Evolutionary conservation across 1,139 yeast genomes (phyloP).

Genomic region (Candida glucosophila): DNA sequence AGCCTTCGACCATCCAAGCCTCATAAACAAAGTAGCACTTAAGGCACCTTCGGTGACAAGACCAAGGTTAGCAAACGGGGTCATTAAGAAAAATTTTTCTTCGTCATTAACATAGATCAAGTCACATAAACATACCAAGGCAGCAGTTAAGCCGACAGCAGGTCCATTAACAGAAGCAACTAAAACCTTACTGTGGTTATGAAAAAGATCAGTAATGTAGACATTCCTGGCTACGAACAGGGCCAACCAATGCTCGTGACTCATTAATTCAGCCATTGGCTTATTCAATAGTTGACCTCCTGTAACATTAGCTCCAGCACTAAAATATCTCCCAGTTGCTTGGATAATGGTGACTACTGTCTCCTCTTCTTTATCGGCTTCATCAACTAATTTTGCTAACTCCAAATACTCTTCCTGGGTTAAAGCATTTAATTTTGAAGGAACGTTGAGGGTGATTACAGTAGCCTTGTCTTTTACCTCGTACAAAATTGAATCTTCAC

Average conservation of each 20-base stretch:
- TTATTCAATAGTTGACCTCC: slow-evolving; percentile 17
- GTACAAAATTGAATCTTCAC: too few species aligned
- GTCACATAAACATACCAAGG: slow-evolving; percentile 69
- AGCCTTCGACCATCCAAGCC: slow-evolving; percentile 70
- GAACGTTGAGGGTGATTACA: slow-evolving; percentile 61
- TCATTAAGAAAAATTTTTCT: slow-evolving; percentile 46
- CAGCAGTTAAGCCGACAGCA: slow-evolving; percentile 72
- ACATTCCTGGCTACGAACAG: slow-evolving; percentile 64
- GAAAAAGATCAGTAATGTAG: slow-evolving; percentile 59
- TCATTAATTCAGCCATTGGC: slow-evolving; percentile 22
- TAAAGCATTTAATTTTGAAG: slow-evolving; percentile 59
- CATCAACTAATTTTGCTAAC: slow-evolving; percentile 51
- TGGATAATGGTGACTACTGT: slow-evolving; percentile 63
- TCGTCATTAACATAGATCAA: slow-evolving; percentile 63
- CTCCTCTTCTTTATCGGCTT: slow-evolving; percentile 59
- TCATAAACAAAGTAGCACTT: slow-evolving; percentile 55
- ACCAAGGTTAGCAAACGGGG: slow-evolving; percentile 81
- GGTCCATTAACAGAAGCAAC: slow-evolving; percentile 83
- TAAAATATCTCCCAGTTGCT: slow-evolving; percentile 68
- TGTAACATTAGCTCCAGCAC: slow-evolving; percentile 76
- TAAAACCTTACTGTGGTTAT: slow-evolving; percentile 64
- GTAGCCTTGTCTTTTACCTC: slow-evolving; percentile 49
- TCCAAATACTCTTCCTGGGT: slow-evolving; percentile 57
- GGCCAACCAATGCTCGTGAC: slow-evolving; percentile 49
- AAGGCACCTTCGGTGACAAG: slow-evolving; percentile 80